Percentiles rank a stretch among this genome's conserved stretches.
Conservation (phyloP, 2,329 filamentous ascomycete species). For the Cladosporium cucumerinum region DNA sequence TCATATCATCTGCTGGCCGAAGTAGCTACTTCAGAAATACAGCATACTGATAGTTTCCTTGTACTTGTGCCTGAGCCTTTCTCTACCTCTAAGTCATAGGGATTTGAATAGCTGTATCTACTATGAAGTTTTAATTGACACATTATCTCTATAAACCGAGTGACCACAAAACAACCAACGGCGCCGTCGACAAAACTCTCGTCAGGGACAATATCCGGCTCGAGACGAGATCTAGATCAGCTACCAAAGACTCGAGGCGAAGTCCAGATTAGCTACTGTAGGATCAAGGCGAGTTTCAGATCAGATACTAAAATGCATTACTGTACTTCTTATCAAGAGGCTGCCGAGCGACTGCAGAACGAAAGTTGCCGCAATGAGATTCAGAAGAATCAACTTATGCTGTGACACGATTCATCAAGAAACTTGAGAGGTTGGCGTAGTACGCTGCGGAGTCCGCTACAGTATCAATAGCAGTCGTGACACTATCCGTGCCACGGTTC, state of each 20-base stretch:
- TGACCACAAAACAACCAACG: background rate
- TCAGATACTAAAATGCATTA: background rate
- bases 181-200: background rate
- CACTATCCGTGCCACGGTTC: background rate
- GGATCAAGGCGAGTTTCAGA: background rate
- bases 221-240: background rate
- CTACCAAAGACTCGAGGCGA: background rate
- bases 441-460: too few species aligned
- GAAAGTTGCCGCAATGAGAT: background rate
- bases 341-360: background rate
- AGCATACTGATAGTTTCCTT: background rate
- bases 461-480: background rate
- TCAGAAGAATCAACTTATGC: too few species aligned
- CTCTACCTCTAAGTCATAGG: background rate
- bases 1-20: background rate
- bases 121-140: background rate
- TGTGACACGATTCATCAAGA: too few species aligned
- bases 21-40: background rate
- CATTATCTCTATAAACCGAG: too few species aligned
- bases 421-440: too few species aligned
- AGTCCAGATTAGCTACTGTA: background rate
- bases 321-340: background rate
- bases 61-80: background rate
- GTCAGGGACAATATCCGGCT: background rate
- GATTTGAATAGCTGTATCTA: background rate